A percentile compares a stretch with the other conserved stretches of the same genome.
These are phyloP conservation scores for Lenwebbia sp. DNA, from an alignment of 345 rosid species.

Conservation along the genomic window DNA sequence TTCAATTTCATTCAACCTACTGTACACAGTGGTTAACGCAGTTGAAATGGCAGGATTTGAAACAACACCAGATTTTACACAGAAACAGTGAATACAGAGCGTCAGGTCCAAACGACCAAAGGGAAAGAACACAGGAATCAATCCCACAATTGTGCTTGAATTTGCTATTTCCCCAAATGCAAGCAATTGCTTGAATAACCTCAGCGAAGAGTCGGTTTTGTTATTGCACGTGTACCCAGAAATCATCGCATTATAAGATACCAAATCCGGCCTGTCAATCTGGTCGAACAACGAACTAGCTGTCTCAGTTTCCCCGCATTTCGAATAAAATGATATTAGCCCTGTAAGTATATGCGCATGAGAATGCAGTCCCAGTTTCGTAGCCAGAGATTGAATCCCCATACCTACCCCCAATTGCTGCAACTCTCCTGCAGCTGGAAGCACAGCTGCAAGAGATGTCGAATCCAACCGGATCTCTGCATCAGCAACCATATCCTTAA, in stretches of 20 bases:
- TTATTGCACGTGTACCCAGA: conserved; percentile 55
- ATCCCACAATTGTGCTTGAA: conserved; percentile 54
- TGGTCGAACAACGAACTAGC: conserved; percentile 35
- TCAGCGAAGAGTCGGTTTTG: conserved; percentile 32
- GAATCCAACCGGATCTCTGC: conserved; percentile 28
- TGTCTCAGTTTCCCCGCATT: conserved; percentile 35
- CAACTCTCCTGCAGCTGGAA: conserved; percentile 71
- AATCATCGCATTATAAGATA: conserved; percentile 75
- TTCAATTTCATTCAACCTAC: conserved; percentile 53
- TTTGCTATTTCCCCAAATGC: conserved; percentile 32
- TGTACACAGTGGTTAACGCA: conserved; percentile 51
- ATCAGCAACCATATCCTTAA: conserved; percentile 32
- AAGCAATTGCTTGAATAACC: conserved; percentile 39
- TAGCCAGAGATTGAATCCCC: conserved; percentile 49
- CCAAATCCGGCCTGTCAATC: conserved; percentile 45
- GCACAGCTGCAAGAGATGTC: conserved; percentile 41
- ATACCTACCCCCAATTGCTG: conserved; percentile 45
- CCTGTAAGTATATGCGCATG: conserved; percentile 54
- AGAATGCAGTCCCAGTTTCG: conserved; percentile 37
- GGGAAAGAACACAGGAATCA: conserved; percentile 50
- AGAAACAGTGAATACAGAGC: conserved; percentile 41
- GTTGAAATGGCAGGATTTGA: conserved; percentile 45
- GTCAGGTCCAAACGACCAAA: conserved; percentile 47
- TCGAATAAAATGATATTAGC: conserved; percentile 49
- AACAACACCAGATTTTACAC: conserved; percentile 34